Evolutionary conservation across 2,329 filamentous ascomycete species (phyloP), one percentile per base, ranked within the genome.

Genomic region (Clarireedia sp.): DNA sequence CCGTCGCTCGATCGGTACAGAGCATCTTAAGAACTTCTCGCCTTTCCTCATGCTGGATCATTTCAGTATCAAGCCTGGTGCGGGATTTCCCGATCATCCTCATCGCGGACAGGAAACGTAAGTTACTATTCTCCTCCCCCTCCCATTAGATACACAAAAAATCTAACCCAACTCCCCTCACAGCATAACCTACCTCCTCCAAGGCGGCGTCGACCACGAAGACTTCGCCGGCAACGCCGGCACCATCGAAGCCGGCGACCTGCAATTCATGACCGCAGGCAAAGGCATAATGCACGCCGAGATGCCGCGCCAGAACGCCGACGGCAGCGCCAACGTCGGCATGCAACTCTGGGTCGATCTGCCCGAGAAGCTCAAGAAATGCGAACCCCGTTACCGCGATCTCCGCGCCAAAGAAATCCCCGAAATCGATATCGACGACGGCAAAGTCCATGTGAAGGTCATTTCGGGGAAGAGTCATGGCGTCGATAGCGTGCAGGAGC

Each of bases 201-300:
- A 80, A 14, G 92, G 92, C 61, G 89, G 81, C 3, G 83, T 95
- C 57, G 90, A 96, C 73, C 90, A 96, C 68, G 90, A 96, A 73
- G 90, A 96, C 71, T 96, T 96, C 64, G 85, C 89, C 2, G 90
- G 90, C 12, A 85, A 94, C 74, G 79, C 79, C 49, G 94, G 92
- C 56, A 94, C 87, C 3, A 89, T 97, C 63, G 79, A 86, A 58
- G 73, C 87, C 0, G 92, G 92, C n/a, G 92, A 96, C 69, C 74
- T 97, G 48, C 92, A 97, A 69, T 97, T 97, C 78, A 97, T 97
- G 94, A 96, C 92, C 0, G 92, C 92, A 1, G 92, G 92, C 3
- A 77, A 80, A 19, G 92, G 92, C 43, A 95, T 97, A 65, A 87
- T 96, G 71, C 94, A 97, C 71, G 89, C 91, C 38, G 92, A 97